Evolutionary conservation across 768 basidiomycete genomes (phyloP), one percentile per base, ranked within the genome.

Genomic region (Boletus reticuloceps): DNA sequence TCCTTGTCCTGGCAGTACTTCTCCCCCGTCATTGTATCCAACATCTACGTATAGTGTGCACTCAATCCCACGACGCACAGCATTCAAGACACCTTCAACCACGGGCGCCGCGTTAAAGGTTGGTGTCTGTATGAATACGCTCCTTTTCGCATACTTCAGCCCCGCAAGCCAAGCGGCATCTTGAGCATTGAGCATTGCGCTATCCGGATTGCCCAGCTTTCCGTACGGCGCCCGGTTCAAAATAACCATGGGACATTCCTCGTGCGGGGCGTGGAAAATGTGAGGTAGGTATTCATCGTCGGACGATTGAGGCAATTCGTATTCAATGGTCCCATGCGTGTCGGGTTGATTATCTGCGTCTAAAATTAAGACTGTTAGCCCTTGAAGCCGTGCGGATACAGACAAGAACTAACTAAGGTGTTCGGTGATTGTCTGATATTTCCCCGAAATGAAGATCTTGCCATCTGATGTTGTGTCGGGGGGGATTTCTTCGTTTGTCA

Each of bases 71-170:
- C 83, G 73, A 19, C 81, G 71, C 64, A 83, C 84, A 2, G 88
- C 83, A 52, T 79, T 79, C 61, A 88, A 72, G 53, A 82, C 72
- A 10, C 79, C 83, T 16, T 79, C 73, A 20, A 87, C 78, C 29
- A 85, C 77, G 4, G 86, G 87, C 17, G 69, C 69, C 5, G 88
- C 86, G 56, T 89, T 89, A 55, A 88, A 79, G 9, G 85, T 86
- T 2, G 88, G 88, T 1, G 84, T 82, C 75, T 89, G 88, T 52
- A 89, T 84, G 71, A 89, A 86, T n/a, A 88, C 77, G 47, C 70
- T 79, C 62, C 77, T 77, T 64, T 77, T 70, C 9, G 87, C 86
- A 54, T 82, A 80, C 51, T 78, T 73, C 61, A 88, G 75, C 3
- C 77, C 86, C 20, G 83, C 80, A 39, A 89, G 75, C 85, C 85